phyloP scores from a whole-genome alignment of 306 rosid genomes.

The Medicago ruthenica region DNA sequence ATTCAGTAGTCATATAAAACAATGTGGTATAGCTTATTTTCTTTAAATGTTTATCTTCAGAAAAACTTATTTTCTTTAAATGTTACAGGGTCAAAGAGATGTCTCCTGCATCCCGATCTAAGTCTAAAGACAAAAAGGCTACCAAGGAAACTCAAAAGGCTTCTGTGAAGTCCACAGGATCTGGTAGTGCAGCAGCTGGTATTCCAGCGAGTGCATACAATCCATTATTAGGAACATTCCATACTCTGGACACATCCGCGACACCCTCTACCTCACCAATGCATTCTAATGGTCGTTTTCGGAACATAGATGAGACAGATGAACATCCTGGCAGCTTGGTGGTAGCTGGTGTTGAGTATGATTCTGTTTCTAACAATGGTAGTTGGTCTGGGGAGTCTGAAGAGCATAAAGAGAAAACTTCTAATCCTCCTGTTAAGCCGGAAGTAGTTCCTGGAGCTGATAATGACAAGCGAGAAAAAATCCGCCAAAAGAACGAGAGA shows the following conservation, averaged over 20 bases:
- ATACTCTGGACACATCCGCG: constrained; percentile 65
- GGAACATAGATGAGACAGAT: constrained; percentile 91
- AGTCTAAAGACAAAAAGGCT: constrained; percentile 85
- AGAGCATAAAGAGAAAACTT: constrained; percentile 81
- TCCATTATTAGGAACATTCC: constrained; percentile 90
- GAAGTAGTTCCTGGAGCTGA: constrained; percentile 94
- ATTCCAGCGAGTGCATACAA: constrained; percentile 90
- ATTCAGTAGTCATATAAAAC: constrained; percentile 5
- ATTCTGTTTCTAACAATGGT: constrained; percentile 92
- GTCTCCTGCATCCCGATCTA: constrained; percentile 92
- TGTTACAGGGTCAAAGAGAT: constrained; percentile 59
- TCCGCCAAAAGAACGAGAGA: constrained; percentile 91
- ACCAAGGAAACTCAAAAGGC: constrained; percentile 76
- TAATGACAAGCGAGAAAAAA: constrained; percentile 90
- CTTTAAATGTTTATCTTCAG: constrained; percentile 24
- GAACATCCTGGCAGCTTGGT: constrained; percentile 72
- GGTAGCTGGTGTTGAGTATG: constrained; percentile 74
- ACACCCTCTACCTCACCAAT: constrained; percentile 62
- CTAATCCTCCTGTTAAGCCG: constrained; percentile 56
- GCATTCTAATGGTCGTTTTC: constrained; percentile 81
- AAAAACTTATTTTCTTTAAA: constrained; percentile 29
- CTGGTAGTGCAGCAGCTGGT: constrained; percentile 67
- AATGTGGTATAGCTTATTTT: constrained; percentile 27
- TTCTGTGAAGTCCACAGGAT: constrained; percentile 64
- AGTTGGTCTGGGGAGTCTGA: constrained; percentile 99